phyloP scores from a whole-genome alignment of 202 grass and related monocot species.

The Saccharum hybrid region DNA sequence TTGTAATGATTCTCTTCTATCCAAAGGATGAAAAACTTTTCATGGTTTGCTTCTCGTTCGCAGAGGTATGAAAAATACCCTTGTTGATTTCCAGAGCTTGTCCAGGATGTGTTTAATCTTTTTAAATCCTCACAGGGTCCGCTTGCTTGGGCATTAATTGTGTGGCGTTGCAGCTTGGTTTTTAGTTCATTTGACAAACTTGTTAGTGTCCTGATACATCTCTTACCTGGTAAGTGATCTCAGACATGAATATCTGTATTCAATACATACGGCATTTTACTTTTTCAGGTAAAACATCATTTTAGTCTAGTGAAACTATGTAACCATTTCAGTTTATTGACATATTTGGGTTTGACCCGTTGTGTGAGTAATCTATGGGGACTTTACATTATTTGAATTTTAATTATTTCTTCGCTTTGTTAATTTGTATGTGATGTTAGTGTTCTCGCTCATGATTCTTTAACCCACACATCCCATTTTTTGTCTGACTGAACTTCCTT shows the following conservation, averaged over 20 bases:
- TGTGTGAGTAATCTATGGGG: neutral
- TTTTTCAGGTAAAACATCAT: neutral
- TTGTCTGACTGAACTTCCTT: neutral
- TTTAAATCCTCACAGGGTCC: slow-evolving; percentile 71
- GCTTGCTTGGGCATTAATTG: slow-evolving; percentile 96
- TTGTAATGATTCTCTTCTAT: slow-evolving; percentile 94
- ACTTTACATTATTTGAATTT: neutral
- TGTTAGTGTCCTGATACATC: slow-evolving; percentile 98
- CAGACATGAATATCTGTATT: slow-evolving; percentile 47
- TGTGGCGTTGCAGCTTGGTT: slow-evolving; percentile 97
- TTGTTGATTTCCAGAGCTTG: slow-evolving; percentile 1
- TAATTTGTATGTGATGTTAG: neutral
- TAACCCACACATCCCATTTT: neutral
- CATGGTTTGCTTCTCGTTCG: slow-evolving; percentile 99
- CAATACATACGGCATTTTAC: slow-evolving; percentile 24
- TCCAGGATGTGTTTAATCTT: slow-evolving; percentile 24
- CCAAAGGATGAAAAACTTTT: slow-evolving; percentile 98
- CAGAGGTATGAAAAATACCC: slow-evolving; percentile 72
- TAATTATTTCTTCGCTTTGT: neutral
- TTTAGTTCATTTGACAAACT: slow-evolving; percentile 97
- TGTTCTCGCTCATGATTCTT: neutral
- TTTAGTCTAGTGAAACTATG: slow-evolving; percentile 4
- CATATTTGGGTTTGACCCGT: slow-evolving; percentile 23
- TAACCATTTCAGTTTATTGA: neutral
- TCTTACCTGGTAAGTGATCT: slow-evolving; percentile 82